A percentile compares a stretch with the other conserved stretches of the same genome.
Evolutionary conservation across 495 filamentous ascomycete species (phyloP).

Genomic region (Talaromyces proteolyticus): DNA sequence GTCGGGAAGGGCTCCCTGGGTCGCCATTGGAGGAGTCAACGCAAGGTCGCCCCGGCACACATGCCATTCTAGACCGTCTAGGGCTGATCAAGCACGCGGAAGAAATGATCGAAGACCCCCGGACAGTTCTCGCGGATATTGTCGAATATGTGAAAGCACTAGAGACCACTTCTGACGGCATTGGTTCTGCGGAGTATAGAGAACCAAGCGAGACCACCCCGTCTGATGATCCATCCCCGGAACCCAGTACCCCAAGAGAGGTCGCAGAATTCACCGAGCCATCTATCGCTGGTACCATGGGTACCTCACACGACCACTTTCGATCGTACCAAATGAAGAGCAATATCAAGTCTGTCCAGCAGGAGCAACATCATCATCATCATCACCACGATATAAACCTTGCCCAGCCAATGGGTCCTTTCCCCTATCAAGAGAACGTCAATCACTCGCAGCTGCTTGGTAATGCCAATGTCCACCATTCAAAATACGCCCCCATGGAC

Average conservation of each 20-base stretch:
- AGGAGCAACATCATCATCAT: not conserved
- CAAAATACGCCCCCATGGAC: constrained; percentile 21
- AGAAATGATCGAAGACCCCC: constrained; percentile 14
- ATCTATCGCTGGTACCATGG: not conserved
- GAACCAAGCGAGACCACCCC: constrained; percentile 1
- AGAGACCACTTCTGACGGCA: not conserved
- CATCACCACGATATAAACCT: not conserved
- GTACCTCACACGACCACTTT: not conserved
- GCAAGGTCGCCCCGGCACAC: constrained; percentile 38
- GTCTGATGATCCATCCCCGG: not conserved
- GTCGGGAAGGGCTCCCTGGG: constrained; percentile 41
- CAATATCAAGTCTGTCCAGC: not conserved
- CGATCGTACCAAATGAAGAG: not conserved
- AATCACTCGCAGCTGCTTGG: not conserved
- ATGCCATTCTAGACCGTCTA: constrained; percentile 40
- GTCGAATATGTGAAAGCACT: constrained; percentile 3
- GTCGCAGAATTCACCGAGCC: not conserved
- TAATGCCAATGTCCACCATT: constrained; percentile 29
- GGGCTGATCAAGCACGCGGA: constrained; percentile 46
- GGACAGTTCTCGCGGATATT: constrained; percentile 4
- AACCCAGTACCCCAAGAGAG: constrained; percentile 1
- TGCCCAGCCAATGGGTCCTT: not conserved
- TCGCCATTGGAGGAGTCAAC: constrained; percentile 34
- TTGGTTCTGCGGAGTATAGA: constrained; percentile 1
- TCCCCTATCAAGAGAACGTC: not conserved